Evolutionary conservation across 2,329 filamentous ascomycete species (phyloP).

Genomic region (Colletotrichum sp.): DNA sequence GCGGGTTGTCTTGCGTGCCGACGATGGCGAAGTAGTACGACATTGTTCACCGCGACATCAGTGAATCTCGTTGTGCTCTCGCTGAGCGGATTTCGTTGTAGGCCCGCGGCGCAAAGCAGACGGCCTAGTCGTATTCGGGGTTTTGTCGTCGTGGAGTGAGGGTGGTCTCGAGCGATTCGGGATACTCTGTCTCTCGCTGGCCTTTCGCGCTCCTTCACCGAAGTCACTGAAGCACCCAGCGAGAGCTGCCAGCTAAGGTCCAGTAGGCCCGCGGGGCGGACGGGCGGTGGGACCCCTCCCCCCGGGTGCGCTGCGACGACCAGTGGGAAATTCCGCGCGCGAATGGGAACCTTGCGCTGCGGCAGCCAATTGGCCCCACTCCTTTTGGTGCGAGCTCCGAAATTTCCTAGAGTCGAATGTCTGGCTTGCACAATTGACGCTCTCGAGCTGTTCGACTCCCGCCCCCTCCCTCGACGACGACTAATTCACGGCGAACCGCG

Average conservation of each 20-base stretch:
- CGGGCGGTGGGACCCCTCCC: not conserved
- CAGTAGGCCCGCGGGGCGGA: not conserved
- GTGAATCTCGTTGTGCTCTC: not conserved
- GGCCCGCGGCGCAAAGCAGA: not conserved
- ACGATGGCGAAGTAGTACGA: conserved; percentile 99
- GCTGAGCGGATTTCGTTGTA: not conserved
- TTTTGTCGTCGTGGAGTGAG: not conserved
- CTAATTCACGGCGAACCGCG: not conserved
- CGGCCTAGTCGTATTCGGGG: not conserved
- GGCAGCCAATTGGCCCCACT: not conserved
- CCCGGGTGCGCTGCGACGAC: not conserved
- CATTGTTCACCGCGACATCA: conserved; percentile 59
- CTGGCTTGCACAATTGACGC: not conserved
- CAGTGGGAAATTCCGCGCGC: conserved; percentile 16
- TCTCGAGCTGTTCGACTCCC: not conserved
- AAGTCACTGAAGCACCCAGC: not conserved
- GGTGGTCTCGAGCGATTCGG: not conserved
- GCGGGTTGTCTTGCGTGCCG: conserved; percentile 91
- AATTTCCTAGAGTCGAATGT: conserved; percentile 14
- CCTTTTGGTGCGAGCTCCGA: conserved; percentile 5
- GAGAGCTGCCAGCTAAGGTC: not conserved
- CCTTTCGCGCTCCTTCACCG: not conserved
- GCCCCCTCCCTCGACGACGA: not conserved
- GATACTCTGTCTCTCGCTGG: not conserved
- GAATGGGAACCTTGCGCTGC: not conserved